phyloP scores from a whole-genome alignment of 2,329 filamentous ascomycete species.

The Epichloe gansuensis region DNA sequence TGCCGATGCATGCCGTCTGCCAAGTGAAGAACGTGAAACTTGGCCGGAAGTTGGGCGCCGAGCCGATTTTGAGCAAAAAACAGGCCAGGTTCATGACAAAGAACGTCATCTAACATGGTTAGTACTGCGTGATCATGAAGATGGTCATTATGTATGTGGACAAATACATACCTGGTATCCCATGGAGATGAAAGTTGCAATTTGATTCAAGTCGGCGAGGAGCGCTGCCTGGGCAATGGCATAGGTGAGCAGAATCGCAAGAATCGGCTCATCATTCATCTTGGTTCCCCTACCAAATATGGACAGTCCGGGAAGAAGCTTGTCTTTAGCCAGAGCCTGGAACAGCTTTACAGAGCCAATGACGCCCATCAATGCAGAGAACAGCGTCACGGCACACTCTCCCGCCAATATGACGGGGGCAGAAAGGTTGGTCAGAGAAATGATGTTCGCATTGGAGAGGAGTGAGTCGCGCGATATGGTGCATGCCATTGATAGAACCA shows the following conservation, averaged over 20 bases:
- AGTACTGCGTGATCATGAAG: neutral
- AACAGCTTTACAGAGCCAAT: slow-evolving; percentile 76
- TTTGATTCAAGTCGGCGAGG: slow-evolving; percentile 74
- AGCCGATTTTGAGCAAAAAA: slow-evolving; percentile 74
- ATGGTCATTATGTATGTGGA: too few relatives aligned
- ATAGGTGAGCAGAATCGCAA: slow-evolving; percentile 66
- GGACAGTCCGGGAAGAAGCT: slow-evolving; percentile 60
- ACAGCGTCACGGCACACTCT: slow-evolving; percentile 71
- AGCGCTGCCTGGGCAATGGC: slow-evolving; percentile 65
- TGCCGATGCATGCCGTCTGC: slow-evolving; percentile 65
- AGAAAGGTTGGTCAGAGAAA: slow-evolving; percentile 71
- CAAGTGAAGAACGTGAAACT: slow-evolving; percentile 84
- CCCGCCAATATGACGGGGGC: slow-evolving; percentile 61
- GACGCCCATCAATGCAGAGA: slow-evolving; percentile 77
- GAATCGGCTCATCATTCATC: slow-evolving; percentile 59
- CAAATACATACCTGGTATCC: slow-evolving; percentile 51
- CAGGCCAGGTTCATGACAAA: slow-evolving; percentile 80
- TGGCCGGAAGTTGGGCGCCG: slow-evolving; percentile 77
- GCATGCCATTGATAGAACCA: slow-evolving; percentile 66
- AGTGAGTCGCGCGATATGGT: slow-evolving; percentile 64
- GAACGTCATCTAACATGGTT: slow-evolving; percentile 59
- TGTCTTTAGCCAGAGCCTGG: slow-evolving; percentile 70
- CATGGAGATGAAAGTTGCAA: slow-evolving; percentile 83
- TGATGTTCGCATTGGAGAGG: slow-evolving; percentile 62
- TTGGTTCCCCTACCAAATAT: slow-evolving; percentile 63